These are phyloP conservation scores for Backusella tuberculispora DNA, from an alignment of 192 early-diverging fungal genomes.

Conservation along the genomic window DNA sequence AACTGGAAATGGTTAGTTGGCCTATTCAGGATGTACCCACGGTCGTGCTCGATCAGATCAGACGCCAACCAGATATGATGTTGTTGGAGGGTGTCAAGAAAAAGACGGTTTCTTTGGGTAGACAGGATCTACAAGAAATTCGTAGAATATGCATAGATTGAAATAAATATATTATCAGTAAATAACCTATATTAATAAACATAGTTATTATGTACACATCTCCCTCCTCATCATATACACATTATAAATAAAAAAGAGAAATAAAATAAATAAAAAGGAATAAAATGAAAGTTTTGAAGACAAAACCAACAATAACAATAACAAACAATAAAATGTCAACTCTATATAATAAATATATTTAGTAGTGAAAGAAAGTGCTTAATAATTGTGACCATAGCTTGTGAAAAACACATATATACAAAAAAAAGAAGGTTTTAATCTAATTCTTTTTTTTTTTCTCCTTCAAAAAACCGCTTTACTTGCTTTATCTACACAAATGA, in stretches of 20 bases:
- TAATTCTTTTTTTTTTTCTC: too few relatives aligned
- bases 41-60: conserved; percentile 17
- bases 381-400: too few relatives aligned
- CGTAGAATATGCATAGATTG: conserved; percentile 22
- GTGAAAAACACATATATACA: too few relatives aligned
- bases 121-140: conserved; percentile 20
- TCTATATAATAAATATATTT: background rate
- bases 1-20: conserved; percentile 24
- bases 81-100: conserved; percentile 5
- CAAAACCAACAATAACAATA: background rate
- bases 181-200: conserved; percentile 12
- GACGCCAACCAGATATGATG: background rate
- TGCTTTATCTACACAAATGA: too few relatives aligned
- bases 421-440: too few relatives aligned
- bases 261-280: background rate
- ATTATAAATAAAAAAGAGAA: background rate
- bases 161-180: conserved; percentile 10
- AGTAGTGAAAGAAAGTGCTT: too few relatives aligned
- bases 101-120: conserved; percentile 7
- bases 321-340: too few relatives aligned
- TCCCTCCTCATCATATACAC: background rate
- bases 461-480: too few relatives aligned
- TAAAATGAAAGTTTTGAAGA: background rate
- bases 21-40: conserved; percentile 19
- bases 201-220: background rate